A percentile compares a stretch with the other conserved stretches of the same genome.
Conservation (phyloP, 306 rosid species). For the Begonia masoniana region DNA sequence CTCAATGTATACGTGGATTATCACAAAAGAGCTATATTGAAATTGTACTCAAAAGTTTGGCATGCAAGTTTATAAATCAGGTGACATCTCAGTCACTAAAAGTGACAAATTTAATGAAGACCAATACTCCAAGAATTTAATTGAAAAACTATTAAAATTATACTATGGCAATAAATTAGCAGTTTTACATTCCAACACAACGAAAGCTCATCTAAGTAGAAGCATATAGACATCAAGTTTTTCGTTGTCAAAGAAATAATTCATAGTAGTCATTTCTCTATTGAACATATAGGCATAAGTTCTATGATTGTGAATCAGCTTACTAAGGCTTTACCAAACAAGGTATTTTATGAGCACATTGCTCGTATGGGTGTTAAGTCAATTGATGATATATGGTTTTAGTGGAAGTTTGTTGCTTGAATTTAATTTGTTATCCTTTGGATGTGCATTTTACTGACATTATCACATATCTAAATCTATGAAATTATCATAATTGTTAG, state of each 20-base stretch:
- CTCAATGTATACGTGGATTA: neutral
- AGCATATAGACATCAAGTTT: neutral
- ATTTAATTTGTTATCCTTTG: too few relatives aligned
- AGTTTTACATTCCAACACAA: conserved; percentile 1
- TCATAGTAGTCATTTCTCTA: neutral
- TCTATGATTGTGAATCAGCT: neutral
- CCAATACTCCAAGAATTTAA: neutral
- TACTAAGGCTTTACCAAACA: too few relatives aligned
- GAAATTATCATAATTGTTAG: too few relatives aligned
- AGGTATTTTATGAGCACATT: too few relatives aligned
- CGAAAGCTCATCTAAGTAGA: neutral
- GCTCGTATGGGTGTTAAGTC: too few relatives aligned
- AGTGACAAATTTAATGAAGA: neutral
- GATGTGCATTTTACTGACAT: too few relatives aligned
- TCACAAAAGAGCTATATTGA: neutral
- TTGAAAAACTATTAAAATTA: neutral
- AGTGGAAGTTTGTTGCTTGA: too few relatives aligned
- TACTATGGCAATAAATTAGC: neutral
- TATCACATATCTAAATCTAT: too few relatives aligned
- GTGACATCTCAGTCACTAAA: neutral
- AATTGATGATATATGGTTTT: too few relatives aligned
- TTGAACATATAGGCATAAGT: neutral
- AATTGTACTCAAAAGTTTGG: neutral
- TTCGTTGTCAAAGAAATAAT: neutral
- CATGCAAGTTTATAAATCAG: neutral